Percentiles rank a stretch among this genome's conserved stretches.
Evolutionary conservation across 108 stramenopile species (phyloP).

Genomic region (Stephanodiscus triporus): DNA sequence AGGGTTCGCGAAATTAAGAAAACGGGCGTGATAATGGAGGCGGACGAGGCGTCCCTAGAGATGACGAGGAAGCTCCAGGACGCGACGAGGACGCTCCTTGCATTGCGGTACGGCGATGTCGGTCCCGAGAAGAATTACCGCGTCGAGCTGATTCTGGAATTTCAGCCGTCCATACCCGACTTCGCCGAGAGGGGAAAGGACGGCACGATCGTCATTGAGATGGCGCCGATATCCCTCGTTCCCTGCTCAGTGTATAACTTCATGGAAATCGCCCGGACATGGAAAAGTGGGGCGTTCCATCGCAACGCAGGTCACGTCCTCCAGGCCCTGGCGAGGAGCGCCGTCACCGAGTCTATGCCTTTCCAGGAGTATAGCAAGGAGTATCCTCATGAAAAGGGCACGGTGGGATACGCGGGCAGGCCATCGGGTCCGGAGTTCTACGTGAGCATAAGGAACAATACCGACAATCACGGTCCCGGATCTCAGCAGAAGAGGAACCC

Average conservation of each 20-base stretch:
- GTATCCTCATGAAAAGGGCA: constrained; percentile 81
- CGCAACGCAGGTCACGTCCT: constrained; percentile 85
- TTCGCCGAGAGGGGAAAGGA: constrained; percentile 51
- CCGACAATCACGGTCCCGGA: constrained; percentile 83
- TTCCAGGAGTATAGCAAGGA: constrained; percentile 85
- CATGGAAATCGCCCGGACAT: constrained; percentile 79
- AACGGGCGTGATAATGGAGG: constrained; percentile 76
- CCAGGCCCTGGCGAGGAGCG: constrained; percentile 58
- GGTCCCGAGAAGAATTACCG: constrained; percentile 43
- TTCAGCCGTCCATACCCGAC: constrained; percentile 73
- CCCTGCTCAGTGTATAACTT: constrained; percentile 82
- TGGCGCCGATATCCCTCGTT: constrained; percentile 65
- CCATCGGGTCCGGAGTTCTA: constrained; percentile 87
- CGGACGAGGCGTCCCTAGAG: constrained; percentile 53
- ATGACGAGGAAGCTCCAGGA: constrained; percentile 63
- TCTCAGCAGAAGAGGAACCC: constrained; percentile 83
- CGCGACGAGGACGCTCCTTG: constrained; percentile 61
- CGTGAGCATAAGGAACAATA: constrained; percentile 73
- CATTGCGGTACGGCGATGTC: constrained; percentile 57
- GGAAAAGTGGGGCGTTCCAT: constrained; percentile 77
- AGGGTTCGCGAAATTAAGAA: constrained; percentile 73
- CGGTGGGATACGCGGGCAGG: constrained; percentile 87
- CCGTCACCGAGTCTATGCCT: constrained; percentile 60
- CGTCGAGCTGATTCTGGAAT: constrained; percentile 69
- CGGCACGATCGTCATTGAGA: constrained; percentile 60